A percentile compares a stretch with the other conserved stretches of the same genome.
phyloP scores from a whole-genome alignment of 164 flowering plant genomes.

The Malania oleifera region DNA sequence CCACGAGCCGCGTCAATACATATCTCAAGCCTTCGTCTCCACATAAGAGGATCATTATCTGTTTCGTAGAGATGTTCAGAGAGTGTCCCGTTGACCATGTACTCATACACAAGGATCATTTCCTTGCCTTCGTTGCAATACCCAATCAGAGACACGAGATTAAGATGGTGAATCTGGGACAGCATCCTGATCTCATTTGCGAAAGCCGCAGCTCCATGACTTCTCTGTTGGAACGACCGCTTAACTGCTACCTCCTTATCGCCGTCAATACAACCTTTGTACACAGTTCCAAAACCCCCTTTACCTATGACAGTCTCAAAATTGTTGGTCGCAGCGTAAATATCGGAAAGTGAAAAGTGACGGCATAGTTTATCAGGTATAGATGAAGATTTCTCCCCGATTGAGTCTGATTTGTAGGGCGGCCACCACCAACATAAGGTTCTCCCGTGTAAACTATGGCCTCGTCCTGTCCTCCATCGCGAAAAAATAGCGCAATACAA shows the following conservation, averaged over 20 bases:
- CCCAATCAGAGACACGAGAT: constrained; percentile 41
- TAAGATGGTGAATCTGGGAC: constrained; percentile 32
- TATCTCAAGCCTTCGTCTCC: constrained; percentile 39
- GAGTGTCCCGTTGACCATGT: constrained; percentile 34
- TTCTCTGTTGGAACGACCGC: constrained; percentile 21
- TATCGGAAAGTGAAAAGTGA: constrained; percentile 29
- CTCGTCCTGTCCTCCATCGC: constrained; percentile 2
- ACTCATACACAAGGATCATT: constrained; percentile 44
- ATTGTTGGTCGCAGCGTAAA: constrained; percentile 28
- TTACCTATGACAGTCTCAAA: constrained; percentile 28
- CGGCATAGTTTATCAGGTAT: constrained; percentile 25
- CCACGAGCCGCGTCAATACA: constrained; percentile 42
- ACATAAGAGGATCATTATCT: constrained; percentile 18
- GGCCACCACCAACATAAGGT: not conserved
- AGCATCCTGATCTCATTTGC: constrained; percentile 37
- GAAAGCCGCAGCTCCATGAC: constrained; percentile 36
- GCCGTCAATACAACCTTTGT: constrained; percentile 31
- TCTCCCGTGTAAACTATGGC: too few relatives aligned
- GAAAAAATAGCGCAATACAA: constrained; percentile 5
- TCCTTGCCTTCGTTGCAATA: constrained; percentile 29
- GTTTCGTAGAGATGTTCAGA: constrained; percentile 28
- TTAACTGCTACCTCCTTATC: constrained; percentile 37
- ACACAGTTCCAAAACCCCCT: constrained; percentile 48
- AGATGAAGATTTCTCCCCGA: not conserved
- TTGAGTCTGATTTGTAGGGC: not conserved